Conservation (phyloP, 1,284 basidiomycete genomes). For the Marasmius sp. region DNA sequence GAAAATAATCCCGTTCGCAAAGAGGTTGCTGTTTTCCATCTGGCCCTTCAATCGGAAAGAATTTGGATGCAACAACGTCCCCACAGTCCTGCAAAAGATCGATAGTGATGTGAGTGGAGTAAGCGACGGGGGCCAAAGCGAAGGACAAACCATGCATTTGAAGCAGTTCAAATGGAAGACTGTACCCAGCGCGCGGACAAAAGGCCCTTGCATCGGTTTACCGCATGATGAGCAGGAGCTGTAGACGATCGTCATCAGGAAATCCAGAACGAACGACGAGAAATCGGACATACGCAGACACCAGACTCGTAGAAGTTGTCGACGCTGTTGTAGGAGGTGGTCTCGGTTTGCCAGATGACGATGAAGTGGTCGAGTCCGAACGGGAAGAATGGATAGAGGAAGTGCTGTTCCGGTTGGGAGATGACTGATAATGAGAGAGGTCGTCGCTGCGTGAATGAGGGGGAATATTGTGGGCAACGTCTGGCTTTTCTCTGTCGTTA, state of each 20-base stretch:
- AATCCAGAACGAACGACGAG: constrained; percentile 14
- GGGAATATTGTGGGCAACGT: constrained; percentile 47
- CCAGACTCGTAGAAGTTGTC: constrained; percentile 39
- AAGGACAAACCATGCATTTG: constrained; percentile 81
- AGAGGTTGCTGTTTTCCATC: constrained; percentile 87
- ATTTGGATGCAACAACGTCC: constrained; percentile 95
- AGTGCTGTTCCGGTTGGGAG: constrained; percentile 47
- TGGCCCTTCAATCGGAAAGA: constrained; percentile 93
- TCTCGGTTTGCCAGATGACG: constrained; percentile 40
- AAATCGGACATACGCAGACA: constrained; percentile 40
- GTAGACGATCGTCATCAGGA: constrained; percentile 17
- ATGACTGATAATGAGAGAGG: constrained; percentile 50
- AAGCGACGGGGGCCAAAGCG: constrained; percentile 12
- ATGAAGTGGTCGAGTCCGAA: constrained; percentile 41
- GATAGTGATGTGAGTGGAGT: neutral
- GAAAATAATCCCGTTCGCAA: constrained; percentile 99
- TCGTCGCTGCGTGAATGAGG: constrained; percentile 46
- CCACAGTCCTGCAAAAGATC: constrained; percentile 79
- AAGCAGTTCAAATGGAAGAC: constrained; percentile 98
- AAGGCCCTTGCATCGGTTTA: constrained; percentile 87
- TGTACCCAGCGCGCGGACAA: constrained; percentile 92
- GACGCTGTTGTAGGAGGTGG: constrained; percentile 46
- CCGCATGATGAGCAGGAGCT: constrained; percentile 76
- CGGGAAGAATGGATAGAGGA: constrained; percentile 49
- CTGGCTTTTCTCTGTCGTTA: neutral